Evolutionary conservation across 2,329 filamentous ascomycete species (phyloP), one percentile per base, ranked within the genome.

Genomic region (Beauveria sp.): DNA sequence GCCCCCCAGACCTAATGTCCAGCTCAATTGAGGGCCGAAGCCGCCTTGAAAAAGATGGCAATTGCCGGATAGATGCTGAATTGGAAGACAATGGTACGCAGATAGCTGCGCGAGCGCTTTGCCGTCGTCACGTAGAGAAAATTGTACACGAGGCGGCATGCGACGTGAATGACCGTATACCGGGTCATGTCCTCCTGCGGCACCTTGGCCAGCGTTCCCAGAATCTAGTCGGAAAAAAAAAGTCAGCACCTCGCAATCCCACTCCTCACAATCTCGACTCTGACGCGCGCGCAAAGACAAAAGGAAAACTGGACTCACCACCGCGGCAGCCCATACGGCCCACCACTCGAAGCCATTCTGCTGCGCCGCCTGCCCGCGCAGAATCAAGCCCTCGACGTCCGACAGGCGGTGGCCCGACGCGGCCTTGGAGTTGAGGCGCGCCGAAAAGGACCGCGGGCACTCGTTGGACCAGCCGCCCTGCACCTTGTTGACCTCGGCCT

Each of bases 301-400:
- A 16, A 43, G 3, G 5, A 43, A 6, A 3, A 43, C 6, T n/a
- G n/a, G 18, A 52, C 56, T 37, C 20, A 63, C 61, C 24, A 60
- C 61, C 1, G 61, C 61, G 8, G 47, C 56, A 12, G 61, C 61
- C 61, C 61, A 63, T 7, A 63, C 56, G 5, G 51, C 56, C 61
- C 61, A 63, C 61, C 61, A 63, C 40, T 63, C 61, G 22, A 63
- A 63, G 26, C 61, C 61, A 18, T 63, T 63, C 14, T 63, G 61
- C 44, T 63, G 61, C 43, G 61, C 56, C 34, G 61, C 20, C 52
- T 63, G 61, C 14, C 61, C 61, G 28, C 61, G 61, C 43, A 63
- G 56, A n/a, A 63, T 63, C 52, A 60, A 53, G 26, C 34, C 8
- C 56, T 63, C 61, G 14, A 63, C 3, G 26, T 53, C 61, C 16